Evolutionary conservation across 176 grass and related monocot genomes (phyloP), one percentile per base, ranked within the genome.

Genomic region (Oryza nivara): DNA sequence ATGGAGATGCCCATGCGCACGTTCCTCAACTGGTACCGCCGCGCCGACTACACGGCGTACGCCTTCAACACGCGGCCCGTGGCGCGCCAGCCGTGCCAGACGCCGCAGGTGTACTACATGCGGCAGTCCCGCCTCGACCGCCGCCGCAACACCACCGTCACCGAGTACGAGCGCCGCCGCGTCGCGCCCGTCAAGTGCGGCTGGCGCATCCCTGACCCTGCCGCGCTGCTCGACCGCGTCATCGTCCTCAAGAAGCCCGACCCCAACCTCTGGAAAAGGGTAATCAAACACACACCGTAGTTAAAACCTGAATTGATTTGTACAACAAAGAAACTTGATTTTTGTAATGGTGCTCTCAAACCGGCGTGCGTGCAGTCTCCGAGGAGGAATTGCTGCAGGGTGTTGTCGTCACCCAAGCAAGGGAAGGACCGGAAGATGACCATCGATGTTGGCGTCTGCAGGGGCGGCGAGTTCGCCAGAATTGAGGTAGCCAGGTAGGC

Each of bases 1-100:
- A 93, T 93, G 91, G 91, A 93, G 65, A 93, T 67, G 81, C 91
- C 91, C n/a, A 46, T 88, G 28, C 79, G 91, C 25, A 88, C 91
- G 3, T 93, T 93, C 81, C 81, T 93, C 51, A 90, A 92, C 72
- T 92, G 88, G 91, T 89, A 89, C 85, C 63, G 25, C 54, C 84
- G 88, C 11, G 88, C 83, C 1, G 91, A 92, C 70, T 92, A 92
- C 82, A 89, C 40, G 23, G 91, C 84, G 34, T 92, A 92, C 79
- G 71, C 91, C 3, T 90, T 92, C 79, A 92, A 92, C 82, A 90
- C 91, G 15, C 87, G 84, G 2, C 88, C 91, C 22, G 80, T 92
- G 65, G 80, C 91, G 17, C 81, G 91, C 61, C 84, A 89, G 60
- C 88, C 77, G 9, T 89, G 87, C 70, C 82, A 89, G 76, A 86